Evolutionary conservation across 768 basidiomycete species (phyloP).

Genomic region (Amanita pallidorosea): DNA sequence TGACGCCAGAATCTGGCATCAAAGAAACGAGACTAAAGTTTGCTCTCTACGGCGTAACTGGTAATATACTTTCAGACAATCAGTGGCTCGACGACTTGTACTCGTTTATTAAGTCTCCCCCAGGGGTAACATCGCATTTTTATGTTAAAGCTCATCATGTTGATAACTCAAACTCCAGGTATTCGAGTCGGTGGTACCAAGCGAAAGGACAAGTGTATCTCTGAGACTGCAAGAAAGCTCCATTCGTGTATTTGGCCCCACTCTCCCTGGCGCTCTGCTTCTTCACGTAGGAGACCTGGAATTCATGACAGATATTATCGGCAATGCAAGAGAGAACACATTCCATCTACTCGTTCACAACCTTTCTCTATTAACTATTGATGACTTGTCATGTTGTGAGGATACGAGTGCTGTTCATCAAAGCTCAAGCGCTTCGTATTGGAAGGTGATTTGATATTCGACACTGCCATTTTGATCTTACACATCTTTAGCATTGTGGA

Average conservation of each 20-base stretch:
- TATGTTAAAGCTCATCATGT: background rate
- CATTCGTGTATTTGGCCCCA: slow-evolving; percentile 45
- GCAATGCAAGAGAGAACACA: slow-evolving; percentile 45
- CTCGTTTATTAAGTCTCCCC: slow-evolving; percentile 69
- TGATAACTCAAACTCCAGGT: slow-evolving; percentile 29
- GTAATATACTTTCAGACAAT: slow-evolving; percentile 50
- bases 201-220: slow-evolving; percentile 68
- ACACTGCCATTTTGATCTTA: background rate
- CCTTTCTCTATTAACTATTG: slow-evolving; percentile 35
- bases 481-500: slow-evolving; percentile 22
- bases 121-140: slow-evolving; percentile 55
- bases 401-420: slow-evolving; percentile 3
- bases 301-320: slow-evolving; percentile 65
- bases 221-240: slow-evolving; percentile 60
- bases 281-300: slow-evolving; percentile 54
- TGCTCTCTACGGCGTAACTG: slow-evolving; percentile 53
- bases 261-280: slow-evolving; percentile 54
- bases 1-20: slow-evolving; percentile 45
- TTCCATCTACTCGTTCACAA: slow-evolving; percentile 39
- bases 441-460: slow-evolving; percentile 46
- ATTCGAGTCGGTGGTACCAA: slow-evolving; percentile 90
- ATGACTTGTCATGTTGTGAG: slow-evolving; percentile 14
- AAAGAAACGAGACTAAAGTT: slow-evolving; percentile 74
- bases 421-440: slow-evolving; percentile 32
- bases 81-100: slow-evolving; percentile 52